Evolutionary conservation across 176 grass and related monocot species (phyloP), one percentile per base, ranked within the genome.

Genomic region (Oryza coarctata): DNA sequence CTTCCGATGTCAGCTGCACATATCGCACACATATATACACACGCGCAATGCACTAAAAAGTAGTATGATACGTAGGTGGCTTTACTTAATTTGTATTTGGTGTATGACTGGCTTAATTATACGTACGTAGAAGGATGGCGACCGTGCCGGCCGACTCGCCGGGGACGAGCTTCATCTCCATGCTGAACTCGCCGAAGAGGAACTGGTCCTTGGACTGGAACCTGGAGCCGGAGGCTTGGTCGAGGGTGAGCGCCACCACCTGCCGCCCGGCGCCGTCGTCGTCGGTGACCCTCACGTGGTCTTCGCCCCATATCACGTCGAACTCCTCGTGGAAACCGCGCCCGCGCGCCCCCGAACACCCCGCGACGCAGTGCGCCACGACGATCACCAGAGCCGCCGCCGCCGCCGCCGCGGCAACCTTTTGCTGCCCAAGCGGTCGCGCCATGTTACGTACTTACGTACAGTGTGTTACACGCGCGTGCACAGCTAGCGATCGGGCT

Each of bases 111-210:
- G 44, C 65, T 38, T 38, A 38, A 38, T 38, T 40, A n/a, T 81
- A 71, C 67, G 67, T 83, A 90, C 88, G 52, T 92, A 93, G 55
- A 87, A 90, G 13, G 88, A n/a, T 88, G 4, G 91, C 75, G 28
- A 88, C 85, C 1, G 79, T 86, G 45, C 91, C 91, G 12, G 86
- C 70, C 6, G 88, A 91, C 74, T 90, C 86, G 11, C 91, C 91
- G 0, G 65, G 35, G 11, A 88, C 82, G 70, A 94, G 91, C 63
- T 88, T 94, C 32, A 88, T 88, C 68, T 76, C 38, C 78, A 90
- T 90, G 69, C 52, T 83, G 78, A 85, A 65, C 85, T 74, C 63
- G 8, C 88, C 92, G 57, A 86, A 91, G 29, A 86, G 78, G 73
- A 88, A 91, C 74, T 83, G 67, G 70, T 73, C 74, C 64, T 39